Conservation (phyloP, 495 filamentous ascomycete species). For the Annulohypoxylon stygium region DNA sequence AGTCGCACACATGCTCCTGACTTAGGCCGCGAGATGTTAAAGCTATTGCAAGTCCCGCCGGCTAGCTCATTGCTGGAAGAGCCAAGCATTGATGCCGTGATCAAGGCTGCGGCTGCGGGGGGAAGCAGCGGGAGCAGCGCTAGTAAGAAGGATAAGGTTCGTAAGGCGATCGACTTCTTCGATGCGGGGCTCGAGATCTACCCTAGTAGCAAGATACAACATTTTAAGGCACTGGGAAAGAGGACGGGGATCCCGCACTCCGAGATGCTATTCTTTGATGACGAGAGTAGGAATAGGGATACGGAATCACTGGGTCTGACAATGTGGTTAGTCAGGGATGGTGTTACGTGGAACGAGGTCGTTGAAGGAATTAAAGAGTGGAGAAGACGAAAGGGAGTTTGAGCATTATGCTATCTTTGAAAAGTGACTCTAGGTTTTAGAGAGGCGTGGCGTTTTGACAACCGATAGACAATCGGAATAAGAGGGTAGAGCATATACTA, state of each 20-base stretch:
- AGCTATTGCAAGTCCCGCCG: slow-evolving; percentile 74
- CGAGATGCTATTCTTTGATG: slow-evolving; percentile 98
- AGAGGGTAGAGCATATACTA: slow-evolving; percentile 10
- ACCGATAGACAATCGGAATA: neutral
- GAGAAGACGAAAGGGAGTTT: slow-evolving; percentile 75
- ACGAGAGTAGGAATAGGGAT: slow-evolving; percentile 87
- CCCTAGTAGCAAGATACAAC: slow-evolving; percentile 84
- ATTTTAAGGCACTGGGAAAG: slow-evolving; percentile 80
- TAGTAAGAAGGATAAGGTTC: slow-evolving; percentile 55
- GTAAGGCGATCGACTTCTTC: slow-evolving; percentile 78
- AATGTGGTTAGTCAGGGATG: slow-evolving; percentile 83
- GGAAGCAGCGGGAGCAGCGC: slow-evolving; percentile 10
- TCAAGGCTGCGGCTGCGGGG: slow-evolving; percentile 5
- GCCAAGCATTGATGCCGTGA: neutral
- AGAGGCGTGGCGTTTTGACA: slow-evolving; percentile 1
- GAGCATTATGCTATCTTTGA: neutral
- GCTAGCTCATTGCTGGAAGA: slow-evolving; percentile 44
- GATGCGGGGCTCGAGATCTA: slow-evolving; percentile 88
- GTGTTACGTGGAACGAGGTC: slow-evolving; percentile 82
- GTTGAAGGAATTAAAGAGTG: slow-evolving; percentile 85
- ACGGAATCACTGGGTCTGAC: slow-evolving; percentile 87
- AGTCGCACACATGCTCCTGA: slow-evolving; percentile 87
- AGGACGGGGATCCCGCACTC: slow-evolving; percentile 74
- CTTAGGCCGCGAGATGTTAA: slow-evolving; percentile 83
- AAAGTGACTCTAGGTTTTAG: neutral